Evolutionary conservation across 2,329 filamentous ascomycete species (phyloP), one percentile per base, ranked within the genome.

Genomic region (Fusarium sp.): DNA sequence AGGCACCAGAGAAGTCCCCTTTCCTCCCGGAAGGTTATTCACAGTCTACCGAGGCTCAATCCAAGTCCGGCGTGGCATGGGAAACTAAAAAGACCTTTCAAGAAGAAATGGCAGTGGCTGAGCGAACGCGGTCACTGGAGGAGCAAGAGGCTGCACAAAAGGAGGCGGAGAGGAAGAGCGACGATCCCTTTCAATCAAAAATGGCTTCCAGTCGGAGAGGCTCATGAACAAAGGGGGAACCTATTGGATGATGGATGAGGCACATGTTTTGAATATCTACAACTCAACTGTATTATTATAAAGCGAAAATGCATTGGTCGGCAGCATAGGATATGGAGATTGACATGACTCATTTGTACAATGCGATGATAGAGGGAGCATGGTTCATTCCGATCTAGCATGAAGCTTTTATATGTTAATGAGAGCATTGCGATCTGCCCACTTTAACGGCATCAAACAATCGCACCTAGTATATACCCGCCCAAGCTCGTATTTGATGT

Each of bases 201-300:
- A 8, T 70, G 15, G 39, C 42, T 29, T 45, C 48, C 10, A 36
- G 38, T 8, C 54, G 63, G 48, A 58, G 41, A 40, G 43, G 52
- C 11, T 43, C 26, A 45, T 67, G 54, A 55, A 22, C 19, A 13
- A 32, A n/a, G 40, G 11, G n/a, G 32, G 32, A 24, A 46, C 24
- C 26, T 11, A 35, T 49, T 22, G 40, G 41, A 48, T 36, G 41
- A 48, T 36, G 41, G 41, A 47, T 43, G 49, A 44, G 63, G 44
- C 40, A 31, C 6, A 34, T 34, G 31, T 34, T 62, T 62, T 63
- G 35, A 24, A 59, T 60, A 55, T 35, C 43, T 56, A 51, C 28
- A 46, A 45, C 45, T 38, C 41, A 51, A 57, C 38, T 67, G 53
- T 70, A 68, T 49, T 53, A 59, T 53, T 51, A 67, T 64, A 52